Percentiles rank a stretch among this genome's conserved stretches.
phyloP scores from a whole-genome alignment of 768 basidiomycete species.

The Suillus bovinus region DNA sequence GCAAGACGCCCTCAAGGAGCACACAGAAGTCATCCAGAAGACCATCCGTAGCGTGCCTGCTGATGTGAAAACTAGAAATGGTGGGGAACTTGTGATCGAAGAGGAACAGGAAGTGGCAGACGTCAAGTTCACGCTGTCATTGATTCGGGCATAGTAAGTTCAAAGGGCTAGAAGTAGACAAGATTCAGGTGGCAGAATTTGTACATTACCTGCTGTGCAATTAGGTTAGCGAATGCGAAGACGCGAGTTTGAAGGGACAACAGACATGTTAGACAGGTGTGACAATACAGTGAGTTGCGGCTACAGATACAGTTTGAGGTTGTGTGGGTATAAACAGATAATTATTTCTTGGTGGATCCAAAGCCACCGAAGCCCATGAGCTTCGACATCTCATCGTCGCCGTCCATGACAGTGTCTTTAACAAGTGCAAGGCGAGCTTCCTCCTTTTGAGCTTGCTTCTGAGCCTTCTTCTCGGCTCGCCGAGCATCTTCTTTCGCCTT shows the following conservation, averaged over 20 bases:
- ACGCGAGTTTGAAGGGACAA: background rate
- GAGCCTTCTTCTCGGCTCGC: slow-evolving; percentile 73
- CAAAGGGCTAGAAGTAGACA: background rate
- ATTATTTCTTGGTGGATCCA: slow-evolving; percentile 79
- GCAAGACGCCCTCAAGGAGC: slow-evolving; percentile 59
- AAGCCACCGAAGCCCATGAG: slow-evolving; percentile 95
- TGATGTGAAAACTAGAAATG: slow-evolving; percentile 53
- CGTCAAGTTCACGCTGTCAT: slow-evolving; percentile 69
- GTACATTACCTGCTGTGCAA: slow-evolving; percentile 25
- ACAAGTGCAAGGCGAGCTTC: slow-evolving; percentile 66
- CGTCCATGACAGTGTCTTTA: slow-evolving; percentile 46
- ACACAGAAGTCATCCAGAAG: slow-evolving; percentile 69
- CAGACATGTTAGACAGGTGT: slow-evolving; percentile 5
- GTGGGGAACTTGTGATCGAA: slow-evolving; percentile 61
- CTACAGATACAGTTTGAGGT: slow-evolving; percentile 15
- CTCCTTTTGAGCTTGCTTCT: slow-evolving; percentile 78
- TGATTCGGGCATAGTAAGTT: slow-evolving; percentile 44
- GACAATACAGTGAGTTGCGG: slow-evolving; percentile 17
- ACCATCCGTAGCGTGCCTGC: slow-evolving; percentile 73
- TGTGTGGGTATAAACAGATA: slow-evolving; percentile 21
- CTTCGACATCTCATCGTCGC: slow-evolving; percentile 66
- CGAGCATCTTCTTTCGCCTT: slow-evolving; percentile 66
- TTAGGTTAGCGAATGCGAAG: slow-evolving; percentile 4
- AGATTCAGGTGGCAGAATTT: slow-evolving; percentile 5
- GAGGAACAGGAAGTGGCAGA: slow-evolving; percentile 89